These are phyloP conservation scores for Spirogloea muscicola DNA, from an alignment of 139 green algal species.

Conservation along the genomic window DNA sequence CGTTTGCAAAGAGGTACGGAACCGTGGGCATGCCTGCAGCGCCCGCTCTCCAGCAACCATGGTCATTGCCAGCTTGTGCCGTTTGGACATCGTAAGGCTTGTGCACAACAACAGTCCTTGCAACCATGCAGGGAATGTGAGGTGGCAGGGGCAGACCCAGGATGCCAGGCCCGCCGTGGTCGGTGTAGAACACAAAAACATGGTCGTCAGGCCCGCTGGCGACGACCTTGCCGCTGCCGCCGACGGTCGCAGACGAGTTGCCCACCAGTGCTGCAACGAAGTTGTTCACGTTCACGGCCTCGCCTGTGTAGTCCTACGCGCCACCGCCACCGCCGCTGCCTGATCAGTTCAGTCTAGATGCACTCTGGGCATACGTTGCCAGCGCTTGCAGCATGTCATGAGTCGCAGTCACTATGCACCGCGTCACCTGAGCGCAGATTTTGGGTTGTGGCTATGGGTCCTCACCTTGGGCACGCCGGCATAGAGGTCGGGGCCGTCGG, in stretches of 20 bases:
- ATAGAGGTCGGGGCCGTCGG: slow-evolving; percentile 81
- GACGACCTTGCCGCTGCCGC: slow-evolving; percentile 55
- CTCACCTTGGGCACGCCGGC: slow-evolving; percentile 58
- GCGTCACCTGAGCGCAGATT: too few species aligned
- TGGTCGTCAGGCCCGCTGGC: slow-evolving; percentile 65
- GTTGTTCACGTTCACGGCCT: slow-evolving; percentile 71
- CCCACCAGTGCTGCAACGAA: slow-evolving; percentile 83
- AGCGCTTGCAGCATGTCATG: too few species aligned
- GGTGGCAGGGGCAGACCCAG: slow-evolving; percentile 53
- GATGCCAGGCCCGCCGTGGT: slow-evolving; percentile 75
- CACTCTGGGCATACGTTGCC: too few species aligned
- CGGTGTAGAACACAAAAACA: slow-evolving; percentile 75
- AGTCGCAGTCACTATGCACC: too few species aligned
- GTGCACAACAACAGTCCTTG: neutral
- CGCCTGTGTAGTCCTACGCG: slow-evolving; percentile 81
- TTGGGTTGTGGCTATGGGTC: too few species aligned
- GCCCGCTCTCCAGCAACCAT: neutral
- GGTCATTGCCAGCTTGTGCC: too few species aligned
- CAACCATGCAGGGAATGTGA: neutral
- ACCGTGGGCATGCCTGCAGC: slow-evolving; percentile 70
- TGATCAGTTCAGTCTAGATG: too few species aligned
- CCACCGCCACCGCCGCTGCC: too few species aligned
- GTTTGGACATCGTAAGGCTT: too few species aligned
- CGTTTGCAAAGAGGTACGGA: slow-evolving; percentile 81
- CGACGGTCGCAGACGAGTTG: slow-evolving; percentile 50